Evolutionary conservation across 2,329 filamentous ascomycete species (phyloP), one percentile per base, ranked within the genome.

Genomic region (Pestalotiopsis sp.): DNA sequence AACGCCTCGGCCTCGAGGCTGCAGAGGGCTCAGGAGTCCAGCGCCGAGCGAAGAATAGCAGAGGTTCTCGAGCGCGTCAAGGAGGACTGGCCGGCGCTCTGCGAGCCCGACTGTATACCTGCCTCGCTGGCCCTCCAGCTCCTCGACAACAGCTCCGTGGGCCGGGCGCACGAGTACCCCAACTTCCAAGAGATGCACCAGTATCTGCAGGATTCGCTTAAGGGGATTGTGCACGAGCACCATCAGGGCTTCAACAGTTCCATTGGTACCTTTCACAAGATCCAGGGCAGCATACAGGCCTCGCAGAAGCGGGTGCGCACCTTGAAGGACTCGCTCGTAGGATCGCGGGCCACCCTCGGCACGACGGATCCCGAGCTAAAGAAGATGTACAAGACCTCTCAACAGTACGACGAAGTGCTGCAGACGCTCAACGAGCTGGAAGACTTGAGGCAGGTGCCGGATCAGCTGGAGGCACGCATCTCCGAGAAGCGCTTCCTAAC

Each of bases 231-330:
- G 31, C 97, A 99, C 80, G 95, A 99, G 82, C 95, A 99, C 78
- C 95, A 99, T 77, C 96, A 99, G 80, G 97, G 96, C 61, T 99
- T 99, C 87, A 99, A 98, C 82, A 97, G 94, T 80, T 98, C 95
- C 64, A 98, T 99, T 71, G 96, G 95, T 80, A 98, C 95, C 23
- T 99, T 98, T 78, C 97, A 99, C 84, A 98, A 97, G 81, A 99
- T 99, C 70, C 96, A 99, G 80, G 90, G 91, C 66, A 97, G 94
- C 81, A 96, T 99, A 72, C 93, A 95, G 75, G 86, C 89, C 64
- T 97, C 94, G 17, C 96, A 99, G 80, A 91, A 91, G 75, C 90
- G 94, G 70, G 93, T 99, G 66, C 90, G 95, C 69, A 85, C 86
- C 13, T 84, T 99, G 71, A 96, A 95, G 79, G 90, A 94, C 68